phyloP scores from a whole-genome alignment of 805 yeast species.

The Blastobotrys americana region DNA sequence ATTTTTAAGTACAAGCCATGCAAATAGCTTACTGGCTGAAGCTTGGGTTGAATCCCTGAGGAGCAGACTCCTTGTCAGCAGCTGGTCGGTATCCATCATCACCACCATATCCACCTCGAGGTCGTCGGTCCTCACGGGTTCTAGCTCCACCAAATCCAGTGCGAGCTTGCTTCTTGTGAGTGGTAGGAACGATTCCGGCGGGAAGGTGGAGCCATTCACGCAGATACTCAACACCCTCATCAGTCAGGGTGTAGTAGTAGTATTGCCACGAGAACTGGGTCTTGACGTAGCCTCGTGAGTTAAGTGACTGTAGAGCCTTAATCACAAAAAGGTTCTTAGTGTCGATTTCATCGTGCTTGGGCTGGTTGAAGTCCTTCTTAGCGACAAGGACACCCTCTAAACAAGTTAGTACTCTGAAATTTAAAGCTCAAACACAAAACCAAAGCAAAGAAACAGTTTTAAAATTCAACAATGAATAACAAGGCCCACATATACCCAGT shows the following conservation, averaged over 20 bases:
- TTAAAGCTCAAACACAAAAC: no score
- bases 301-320: constrained; percentile 98
- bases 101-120: constrained; percentile 51
- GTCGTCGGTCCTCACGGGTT: constrained; percentile 38
- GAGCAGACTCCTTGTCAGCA: constrained; percentile 36
- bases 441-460: no score
- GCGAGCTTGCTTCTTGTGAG: constrained; percentile 92
- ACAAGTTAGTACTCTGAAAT: constrained; percentile 1
- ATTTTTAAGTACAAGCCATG: constrained; percentile 4
- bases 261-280: constrained; percentile 99
- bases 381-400: constrained; percentile 99
- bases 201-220: constrained; percentile 98
- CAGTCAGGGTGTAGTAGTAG: constrained; percentile 99
- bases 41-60: constrained; percentile 32
- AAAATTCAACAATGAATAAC: no score
- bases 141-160: constrained; percentile 47
- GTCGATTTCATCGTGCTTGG: constrained; percentile 96
- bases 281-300: constrained; percentile 98
- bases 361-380: constrained; percentile 96
- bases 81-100: constrained; percentile 53
- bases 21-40: constrained; percentile 25
- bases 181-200: constrained; percentile 96
- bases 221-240: constrained; percentile 97
- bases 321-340: constrained; percentile 95
- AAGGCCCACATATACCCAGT: no score